Conservation (phyloP, 345 rosid species). For the Arabidopsis thaliana region TAIR10.1 NC_003076.8:13870501-13871000, state of each 20-base stretch:
- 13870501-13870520: constrained; percentile 17
- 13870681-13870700: constrained; percentile 46
- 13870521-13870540: constrained; percentile 9
- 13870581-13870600: constrained; percentile 23
- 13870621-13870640: constrained; percentile 71
- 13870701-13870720: constrained; percentile 6
- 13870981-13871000: too few species aligned
- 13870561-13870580: constrained; percentile 27
- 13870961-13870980: too few species aligned
- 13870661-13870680: constrained; percentile 77
- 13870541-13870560: constrained; percentile 29
- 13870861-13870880: too few species aligned
- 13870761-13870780: not conserved
- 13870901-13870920: too few species aligned
- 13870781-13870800: too few species aligned
- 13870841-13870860: too few species aligned
- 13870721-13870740: constrained; percentile 27
- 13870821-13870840: too few species aligned
- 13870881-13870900: too few species aligned
- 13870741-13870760: constrained; percentile 33
- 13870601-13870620: constrained; percentile 57
- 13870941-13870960: too few species aligned
- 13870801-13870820: too few species aligned
- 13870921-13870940: too few species aligned
- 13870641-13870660: constrained; percentile 80